Evolutionary conservation across 192 early-diverging fungal species (phyloP), one percentile per base, ranked within the genome.

Genomic region (Backusella australiensis): DNA sequence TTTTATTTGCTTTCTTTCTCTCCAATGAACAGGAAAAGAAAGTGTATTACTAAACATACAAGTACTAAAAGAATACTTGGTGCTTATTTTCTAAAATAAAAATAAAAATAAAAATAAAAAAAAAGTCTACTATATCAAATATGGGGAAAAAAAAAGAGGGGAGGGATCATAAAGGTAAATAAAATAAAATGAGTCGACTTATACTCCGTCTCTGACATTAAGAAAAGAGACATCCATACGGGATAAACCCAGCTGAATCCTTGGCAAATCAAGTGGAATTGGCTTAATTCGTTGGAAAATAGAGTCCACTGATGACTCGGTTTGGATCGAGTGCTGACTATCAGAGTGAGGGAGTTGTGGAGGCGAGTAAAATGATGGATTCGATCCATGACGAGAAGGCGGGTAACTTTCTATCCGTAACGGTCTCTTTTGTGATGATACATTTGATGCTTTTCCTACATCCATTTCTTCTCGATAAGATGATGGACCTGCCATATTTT

Each of bases 161-260:
- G 7, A 21, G n/a, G 21, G n/a, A 7, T 63, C 56, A 63, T 63
- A 63, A 63, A 63, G 12, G 23, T 11, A 26, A 63, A 63, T 14
- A 26, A 26, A 53, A 53, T 21, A 21, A 63, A 63, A 63, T 29
- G 19, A 26, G 56, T 63, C 56, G 56, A 29, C 56, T 63, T 63
- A 63, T 63, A 29, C 52, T 53, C 52, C 56, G 56, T 63, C 56
- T 63, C 56, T 69, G n/a, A 17, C 1, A 38, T 69, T 23, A 35
- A 69, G 34, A 71, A 71, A 71, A 49, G 70, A 71, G 14, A 32
- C 39, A 49, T 71, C 70, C 70, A 71, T 71, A 32, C 17, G 70
- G 39, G 70, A 71, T 42, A 71, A 46, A 26, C 70, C 70, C 42
- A 71, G 19, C 42, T 71, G 70, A 49, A 71, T 71, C 35, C 41